Evolutionary conservation across 225 moss, liverwort and hornwort genomes (phyloP), one percentile per base, ranked within the genome.

Genomic region (Lunularia cruciata): DNA sequence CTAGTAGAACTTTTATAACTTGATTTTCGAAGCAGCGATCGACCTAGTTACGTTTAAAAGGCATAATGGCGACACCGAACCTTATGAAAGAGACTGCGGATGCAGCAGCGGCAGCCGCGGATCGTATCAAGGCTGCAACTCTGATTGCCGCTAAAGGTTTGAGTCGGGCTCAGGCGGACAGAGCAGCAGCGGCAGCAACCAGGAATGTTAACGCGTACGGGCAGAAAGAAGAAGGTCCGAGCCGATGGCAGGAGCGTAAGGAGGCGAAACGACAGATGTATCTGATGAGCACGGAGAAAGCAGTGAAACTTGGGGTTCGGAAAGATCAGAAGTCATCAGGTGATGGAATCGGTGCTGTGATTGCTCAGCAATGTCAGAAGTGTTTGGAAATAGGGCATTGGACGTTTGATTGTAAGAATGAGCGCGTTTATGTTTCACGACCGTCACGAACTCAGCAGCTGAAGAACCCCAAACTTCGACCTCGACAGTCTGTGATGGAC

Each of bases 221-320:
- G 40, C 95, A 96, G 80, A 96, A 96, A 68, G 95, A 96, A 73
- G 95, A 96, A 47, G 95, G 95, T 7, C 95, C 95, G 15, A 90
- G 88, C 61, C 81, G 92, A 81, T 96, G 95, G 95, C 95, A 96
- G 79, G 95, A 96, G 81, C 79, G 92, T 52, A 96, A 96, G 66
- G 95, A 92, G 59, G 95, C 92, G 7, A 96, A 96, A 70, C 88
- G 92, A 52, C 95, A 96, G 76, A 96, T 96, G 95, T 96, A 96
- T 67, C 61, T 96, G 62, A 96, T 96, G 95, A 96, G 95, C 62
- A 96, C 92, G 4, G 95, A 96, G 81, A 96, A 85, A 67, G 95
- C 95, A 1, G 95, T 96, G 64, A 92, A 90, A 47, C 57, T 96
- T 3, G 95, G 92, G 5, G 92, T 90, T 8, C 74, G 89, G 60